These are phyloP conservation scores for Aspergillus carlsbadensis DNA, from an alignment of 495 filamentous ascomycete species.

Conservation along the genomic window DNA sequence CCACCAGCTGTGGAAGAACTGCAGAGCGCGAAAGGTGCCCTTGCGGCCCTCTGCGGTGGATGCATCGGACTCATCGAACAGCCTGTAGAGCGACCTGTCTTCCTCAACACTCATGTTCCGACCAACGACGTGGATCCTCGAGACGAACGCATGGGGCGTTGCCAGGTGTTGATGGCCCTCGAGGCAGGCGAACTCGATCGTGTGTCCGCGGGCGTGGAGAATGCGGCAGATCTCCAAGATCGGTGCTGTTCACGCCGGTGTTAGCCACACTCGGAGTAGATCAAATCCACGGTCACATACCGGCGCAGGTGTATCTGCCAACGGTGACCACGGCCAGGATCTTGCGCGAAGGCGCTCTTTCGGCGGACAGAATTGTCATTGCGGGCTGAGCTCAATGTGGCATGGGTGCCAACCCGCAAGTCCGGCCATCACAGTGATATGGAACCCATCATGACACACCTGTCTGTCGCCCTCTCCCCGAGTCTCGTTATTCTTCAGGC, in stretches of 20 bases:
- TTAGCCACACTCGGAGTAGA: constrained; percentile 9
- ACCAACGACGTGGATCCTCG: constrained; percentile 23
- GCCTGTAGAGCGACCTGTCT: constrained; percentile 28
- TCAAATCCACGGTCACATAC: constrained; percentile 9
- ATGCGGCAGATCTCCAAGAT: constrained; percentile 37
- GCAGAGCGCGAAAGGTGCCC: constrained; percentile 28
- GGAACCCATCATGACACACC: neutral
- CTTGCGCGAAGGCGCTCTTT: constrained; percentile 19
- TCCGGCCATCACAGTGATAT: neutral
- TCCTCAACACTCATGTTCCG: constrained; percentile 19
- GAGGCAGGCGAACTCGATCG: constrained; percentile 38
- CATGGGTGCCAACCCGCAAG: neutral
- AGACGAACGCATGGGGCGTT: constrained; percentile 27
- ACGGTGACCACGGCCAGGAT: constrained; percentile 28
- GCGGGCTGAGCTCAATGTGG: neutral
- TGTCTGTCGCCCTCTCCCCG: no score
- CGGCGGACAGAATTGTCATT: neutral
- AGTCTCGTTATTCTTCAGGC: no score
- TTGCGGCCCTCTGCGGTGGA: constrained; percentile 17
- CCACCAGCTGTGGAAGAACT: constrained; percentile 39
- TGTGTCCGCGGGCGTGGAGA: constrained; percentile 34
- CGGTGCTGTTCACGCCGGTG: constrained; percentile 25
- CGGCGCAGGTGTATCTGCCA: constrained; percentile 29
- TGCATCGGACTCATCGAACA: constrained; percentile 25
- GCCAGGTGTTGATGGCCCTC: constrained; percentile 34